A percentile compares a stretch with the other conserved stretches of the same genome.
These are phyloP conservation scores for Brassica juncea DNA, from an alignment of 345 rosid species.

Conservation along the genomic window DNA sequence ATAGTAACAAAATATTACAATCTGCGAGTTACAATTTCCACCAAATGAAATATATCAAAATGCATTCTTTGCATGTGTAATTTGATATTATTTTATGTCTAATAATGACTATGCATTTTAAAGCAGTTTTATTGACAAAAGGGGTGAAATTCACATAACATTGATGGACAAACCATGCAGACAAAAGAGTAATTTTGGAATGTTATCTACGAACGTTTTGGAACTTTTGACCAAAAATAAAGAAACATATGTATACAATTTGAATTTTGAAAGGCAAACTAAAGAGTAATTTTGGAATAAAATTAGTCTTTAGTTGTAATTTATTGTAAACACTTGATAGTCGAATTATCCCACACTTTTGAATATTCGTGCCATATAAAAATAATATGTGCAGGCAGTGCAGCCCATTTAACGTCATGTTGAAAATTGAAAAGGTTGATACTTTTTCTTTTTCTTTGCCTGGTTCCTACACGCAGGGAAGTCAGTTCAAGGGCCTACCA, in stretches of 20 bases:
- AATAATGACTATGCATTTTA: background rate
- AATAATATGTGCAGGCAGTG: conserved; percentile 3
- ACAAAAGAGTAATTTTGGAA: background rate
- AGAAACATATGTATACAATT: background rate
- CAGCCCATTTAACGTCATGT: conserved; percentile 24
- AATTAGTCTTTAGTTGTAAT: background rate
- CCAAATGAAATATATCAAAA: background rate
- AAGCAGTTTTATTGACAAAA: background rate
- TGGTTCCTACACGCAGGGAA: conserved; percentile 60
- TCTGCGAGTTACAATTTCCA: background rate
- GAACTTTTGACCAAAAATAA: background rate
- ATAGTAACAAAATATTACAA: background rate
- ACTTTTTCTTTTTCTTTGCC: conserved; percentile 18
- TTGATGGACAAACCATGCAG: background rate
- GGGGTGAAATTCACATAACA: background rate
- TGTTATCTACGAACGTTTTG: too few species aligned
- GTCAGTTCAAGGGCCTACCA: conserved; percentile 36
- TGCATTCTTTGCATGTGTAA: background rate
- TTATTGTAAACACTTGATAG: conserved; percentile 12
- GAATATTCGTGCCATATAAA: conserved; percentile 17
- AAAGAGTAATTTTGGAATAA: background rate
- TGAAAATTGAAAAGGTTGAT: conserved; percentile 29
- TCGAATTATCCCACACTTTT: conserved; percentile 17
- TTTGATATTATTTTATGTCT: background rate
- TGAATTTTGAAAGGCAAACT: background rate